These are phyloP conservation scores for Stygiomarasmius scandens DNA, from an alignment of 1,284 basidiomycete genomes.

Conservation along the genomic window DNA sequence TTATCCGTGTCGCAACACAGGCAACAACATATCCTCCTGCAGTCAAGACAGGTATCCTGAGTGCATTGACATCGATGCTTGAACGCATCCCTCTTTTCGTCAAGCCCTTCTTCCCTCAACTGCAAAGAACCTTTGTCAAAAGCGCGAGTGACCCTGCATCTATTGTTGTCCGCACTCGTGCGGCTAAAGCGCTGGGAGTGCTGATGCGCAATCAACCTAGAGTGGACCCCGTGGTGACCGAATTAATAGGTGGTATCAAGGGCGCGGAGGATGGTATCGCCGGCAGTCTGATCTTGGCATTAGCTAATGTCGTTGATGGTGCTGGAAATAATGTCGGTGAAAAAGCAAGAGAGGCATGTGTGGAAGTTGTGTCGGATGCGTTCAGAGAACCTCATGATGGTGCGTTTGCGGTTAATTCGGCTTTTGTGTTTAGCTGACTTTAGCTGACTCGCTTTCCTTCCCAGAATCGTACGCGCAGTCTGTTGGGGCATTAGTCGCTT, in stretches of 20 bases:
- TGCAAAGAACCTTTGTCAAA: slow-evolving; percentile 97
- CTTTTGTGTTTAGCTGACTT: slow-evolving; percentile 11
- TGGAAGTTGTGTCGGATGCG: slow-evolving; percentile 79
- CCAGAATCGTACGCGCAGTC: slow-evolving; percentile 78
- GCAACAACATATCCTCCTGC: slow-evolving; percentile 87
- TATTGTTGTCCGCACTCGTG: slow-evolving; percentile 78
- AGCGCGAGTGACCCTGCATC: slow-evolving; percentile 84
- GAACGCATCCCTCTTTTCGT: slow-evolving; percentile 87
- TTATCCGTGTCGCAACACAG: slow-evolving; percentile 92
- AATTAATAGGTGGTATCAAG: slow-evolving; percentile 76
- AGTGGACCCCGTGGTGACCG: slow-evolving; percentile 86
- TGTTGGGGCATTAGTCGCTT: slow-evolving; percentile 67
- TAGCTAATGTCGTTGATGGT: slow-evolving; percentile 77
- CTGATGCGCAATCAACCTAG: slow-evolving; percentile 91
- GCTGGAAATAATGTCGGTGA: slow-evolving; percentile 80
- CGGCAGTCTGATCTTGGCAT: slow-evolving; percentile 74
- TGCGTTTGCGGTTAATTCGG: slow-evolving; percentile 31
- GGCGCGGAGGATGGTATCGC: slow-evolving; percentile 75
- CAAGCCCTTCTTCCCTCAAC: slow-evolving; percentile 97
- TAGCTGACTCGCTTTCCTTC: background rate
- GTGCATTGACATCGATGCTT: slow-evolving; percentile 81
- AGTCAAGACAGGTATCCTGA: slow-evolving; percentile 88
- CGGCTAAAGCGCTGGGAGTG: slow-evolving; percentile 85
- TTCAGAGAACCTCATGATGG: slow-evolving; percentile 78
- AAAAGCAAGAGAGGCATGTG: slow-evolving; percentile 69